Evolutionary conservation across 2,329 filamentous ascomycete species (phyloP), one percentile per base, ranked within the genome.

Genomic region (Ceratocystis cubensis): DNA sequence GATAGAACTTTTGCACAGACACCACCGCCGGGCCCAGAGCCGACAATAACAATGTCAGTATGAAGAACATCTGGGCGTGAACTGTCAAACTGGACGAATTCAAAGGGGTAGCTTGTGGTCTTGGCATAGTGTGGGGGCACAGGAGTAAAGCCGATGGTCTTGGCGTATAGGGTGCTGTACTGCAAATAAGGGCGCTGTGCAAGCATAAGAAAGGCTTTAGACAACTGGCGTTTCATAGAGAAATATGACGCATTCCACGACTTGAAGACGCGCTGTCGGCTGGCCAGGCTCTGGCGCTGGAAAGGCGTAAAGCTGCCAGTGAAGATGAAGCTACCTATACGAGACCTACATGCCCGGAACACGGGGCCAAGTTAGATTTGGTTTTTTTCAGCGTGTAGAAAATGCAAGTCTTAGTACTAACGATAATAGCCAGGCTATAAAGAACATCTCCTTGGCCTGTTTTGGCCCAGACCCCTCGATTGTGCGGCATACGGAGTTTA

Each of bases 1-100:
- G 91, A 84, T 1, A 96, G 77, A 63, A 89, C 87, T 75, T 92
- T 92, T 28, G 92, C 91, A 45, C 82, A 84, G 0, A 96, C 91
- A 8, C 82, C 89, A 50, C 89, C 91, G 69, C 92, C 92, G 71
- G 89, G 95, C 33, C 92, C 92, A 46, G 89, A 94, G 1, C 92
- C 92, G 22, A 96, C 81, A 67, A 96, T 85, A 50, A 96, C 84
- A 0, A 96, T 84, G 74, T 96, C 93, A 13, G 53, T 57, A 28
- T 57, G 53, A 6, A 57, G 13, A 8, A 57, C 53, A 15, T 57
- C 53, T 6, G 53, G 53, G 15, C 13, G 22, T 15, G 22, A n/a
- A 5, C 25, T 30, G 25, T 57, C n/a, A 70, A 87, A 78, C 71
- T 88, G 84, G 59, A 88, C 72, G 70, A 89, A 89, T 0, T 78